These are phyloP conservation scores for Clonostachys rosea DNA, from an alignment of 2,329 filamentous ascomycete genomes.

Conservation along the genomic window DNA sequence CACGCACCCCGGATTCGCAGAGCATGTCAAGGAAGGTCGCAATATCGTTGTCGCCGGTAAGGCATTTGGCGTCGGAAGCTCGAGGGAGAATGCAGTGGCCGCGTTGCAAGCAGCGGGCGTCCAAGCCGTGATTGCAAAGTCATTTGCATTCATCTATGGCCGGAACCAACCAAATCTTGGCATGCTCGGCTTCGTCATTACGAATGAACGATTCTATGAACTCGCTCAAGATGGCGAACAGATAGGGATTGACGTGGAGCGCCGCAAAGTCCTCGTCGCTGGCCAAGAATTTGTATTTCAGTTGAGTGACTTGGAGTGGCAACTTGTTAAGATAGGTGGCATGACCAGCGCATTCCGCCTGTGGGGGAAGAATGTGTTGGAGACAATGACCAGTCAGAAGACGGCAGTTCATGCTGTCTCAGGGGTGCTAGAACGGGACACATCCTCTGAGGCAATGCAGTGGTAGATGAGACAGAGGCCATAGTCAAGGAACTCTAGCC, in stretches of 20 bases:
- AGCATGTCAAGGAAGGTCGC: slow-evolving; percentile 4
- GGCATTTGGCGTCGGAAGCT: slow-evolving; percentile 5
- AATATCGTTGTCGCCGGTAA: slow-evolving; percentile 4
- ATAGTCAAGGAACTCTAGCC: no score
- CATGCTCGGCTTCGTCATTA: slow-evolving; percentile 4
- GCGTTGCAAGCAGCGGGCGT: slow-evolving; percentile 5
- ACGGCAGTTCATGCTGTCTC: no score
- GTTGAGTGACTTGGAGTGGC: no score
- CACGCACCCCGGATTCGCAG: slow-evolving; percentile 7
- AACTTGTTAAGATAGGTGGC: no score
- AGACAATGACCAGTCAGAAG: no score
- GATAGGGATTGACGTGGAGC: slow-evolving; percentile 5
- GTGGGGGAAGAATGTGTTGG: no score
- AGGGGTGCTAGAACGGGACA: no score
- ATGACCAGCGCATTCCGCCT: no score
- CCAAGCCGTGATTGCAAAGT: slow-evolving; percentile 8
- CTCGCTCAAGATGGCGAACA: slow-evolving; percentile 4
- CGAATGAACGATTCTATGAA: slow-evolving; percentile 4
- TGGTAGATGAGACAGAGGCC: no score
- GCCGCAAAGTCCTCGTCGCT: no score
- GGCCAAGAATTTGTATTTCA: no score
- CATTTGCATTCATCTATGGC: slow-evolving; percentile 10
- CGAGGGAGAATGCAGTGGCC: slow-evolving; percentile 6
- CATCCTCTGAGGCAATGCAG: no score
- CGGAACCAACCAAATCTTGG: slow-evolving; percentile 8